A percentile compares a stretch with the other conserved stretches of the same genome.
Conservation (phyloP, 305 asterid species). For the Fraxinus platypoda region DNA sequence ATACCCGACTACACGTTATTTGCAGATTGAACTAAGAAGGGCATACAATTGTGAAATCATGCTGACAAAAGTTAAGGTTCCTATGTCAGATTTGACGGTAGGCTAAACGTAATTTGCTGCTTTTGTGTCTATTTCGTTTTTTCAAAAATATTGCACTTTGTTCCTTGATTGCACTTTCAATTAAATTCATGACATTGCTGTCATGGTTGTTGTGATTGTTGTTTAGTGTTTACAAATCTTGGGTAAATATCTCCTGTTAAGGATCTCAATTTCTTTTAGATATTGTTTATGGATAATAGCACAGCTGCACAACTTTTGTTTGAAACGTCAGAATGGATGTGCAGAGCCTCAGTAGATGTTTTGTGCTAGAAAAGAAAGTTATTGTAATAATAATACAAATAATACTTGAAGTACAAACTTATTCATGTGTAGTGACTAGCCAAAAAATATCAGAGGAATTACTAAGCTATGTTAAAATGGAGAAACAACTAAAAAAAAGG, state of each 20-base stretch:
- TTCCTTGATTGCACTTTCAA: conserved; percentile 5
- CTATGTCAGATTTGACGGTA: conserved; percentile 81
- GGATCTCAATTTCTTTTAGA: not conserved
- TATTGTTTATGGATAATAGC: not conserved
- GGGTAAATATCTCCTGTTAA: not conserved
- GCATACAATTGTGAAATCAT: conserved; percentile 93
- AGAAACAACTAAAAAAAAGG: not conserved
- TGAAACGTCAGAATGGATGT: not conserved
- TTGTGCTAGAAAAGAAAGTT: not conserved
- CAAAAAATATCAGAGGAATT: not conserved
- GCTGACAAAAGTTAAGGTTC: conserved; percentile 90
- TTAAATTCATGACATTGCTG: not conserved
- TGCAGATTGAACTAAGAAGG: conserved; percentile 84
- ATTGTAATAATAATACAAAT: not conserved
- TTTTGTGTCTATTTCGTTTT: not conserved
- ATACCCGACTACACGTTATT: conserved; percentile 21
- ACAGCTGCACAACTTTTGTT: not conserved
- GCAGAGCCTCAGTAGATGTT: not conserved
- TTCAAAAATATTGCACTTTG: not conserved
- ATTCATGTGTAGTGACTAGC: not conserved
- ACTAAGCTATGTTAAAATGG: not conserved
- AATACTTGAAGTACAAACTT: not conserved
- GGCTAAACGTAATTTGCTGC: conserved; percentile 23
- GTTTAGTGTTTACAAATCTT: not conserved
- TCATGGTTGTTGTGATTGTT: not conserved